A percentile compares a stretch with the other conserved stretches of the same genome.
phyloP scores from a whole-genome alignment of 2,329 filamentous ascomycete species.

The Microsporum ferrugineum region DNA sequence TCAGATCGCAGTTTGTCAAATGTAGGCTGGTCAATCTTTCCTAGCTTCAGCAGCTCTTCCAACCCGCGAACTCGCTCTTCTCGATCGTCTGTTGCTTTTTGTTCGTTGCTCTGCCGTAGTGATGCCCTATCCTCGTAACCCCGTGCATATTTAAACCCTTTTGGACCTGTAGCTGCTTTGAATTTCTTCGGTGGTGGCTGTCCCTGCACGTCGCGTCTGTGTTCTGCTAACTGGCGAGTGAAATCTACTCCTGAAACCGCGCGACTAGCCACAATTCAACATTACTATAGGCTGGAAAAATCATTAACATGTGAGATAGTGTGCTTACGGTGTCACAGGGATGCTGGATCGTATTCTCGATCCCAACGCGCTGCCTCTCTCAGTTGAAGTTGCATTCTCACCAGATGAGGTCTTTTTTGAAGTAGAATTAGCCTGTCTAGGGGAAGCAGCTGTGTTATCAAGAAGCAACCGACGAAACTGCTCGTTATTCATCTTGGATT shows the following conservation, averaged over 20 bases:
- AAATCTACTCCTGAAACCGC: constrained; percentile 60
- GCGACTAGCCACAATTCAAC: constrained; percentile 40
- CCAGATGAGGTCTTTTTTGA: constrained; percentile 15
- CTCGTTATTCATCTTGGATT: constrained; percentile 70
- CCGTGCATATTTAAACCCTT: constrained; percentile 64
- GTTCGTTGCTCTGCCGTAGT: constrained; percentile 45
- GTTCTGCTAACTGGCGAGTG: constrained; percentile 70
- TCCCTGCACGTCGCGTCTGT: constrained; percentile 41
- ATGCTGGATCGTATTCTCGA: constrained; percentile 70
- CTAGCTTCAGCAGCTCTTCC: constrained; percentile 69
- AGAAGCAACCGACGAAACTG: constrained; percentile 77
- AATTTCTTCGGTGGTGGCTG: constrained; percentile 59
- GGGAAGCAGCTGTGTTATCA: constrained; percentile 35
- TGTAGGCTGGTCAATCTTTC: constrained; percentile 67
- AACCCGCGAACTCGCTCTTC: constrained; percentile 62
- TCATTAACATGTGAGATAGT: not conserved
- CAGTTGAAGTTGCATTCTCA: constrained; percentile 35
- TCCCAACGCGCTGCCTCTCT: constrained; percentile 49
- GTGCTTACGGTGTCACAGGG: constrained; percentile 79
- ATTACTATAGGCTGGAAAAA: not conserved
- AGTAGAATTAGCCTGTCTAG: constrained; percentile 23
- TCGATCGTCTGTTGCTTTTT: constrained; percentile 30
- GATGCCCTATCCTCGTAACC: constrained; percentile 79
- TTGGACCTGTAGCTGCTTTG: constrained; percentile 62
- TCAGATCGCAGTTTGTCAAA: constrained; percentile 65